These are phyloP conservation scores for Candida sithepensis DNA, from an alignment of 805 yeast genomes.

Conservation along the genomic window DNA sequence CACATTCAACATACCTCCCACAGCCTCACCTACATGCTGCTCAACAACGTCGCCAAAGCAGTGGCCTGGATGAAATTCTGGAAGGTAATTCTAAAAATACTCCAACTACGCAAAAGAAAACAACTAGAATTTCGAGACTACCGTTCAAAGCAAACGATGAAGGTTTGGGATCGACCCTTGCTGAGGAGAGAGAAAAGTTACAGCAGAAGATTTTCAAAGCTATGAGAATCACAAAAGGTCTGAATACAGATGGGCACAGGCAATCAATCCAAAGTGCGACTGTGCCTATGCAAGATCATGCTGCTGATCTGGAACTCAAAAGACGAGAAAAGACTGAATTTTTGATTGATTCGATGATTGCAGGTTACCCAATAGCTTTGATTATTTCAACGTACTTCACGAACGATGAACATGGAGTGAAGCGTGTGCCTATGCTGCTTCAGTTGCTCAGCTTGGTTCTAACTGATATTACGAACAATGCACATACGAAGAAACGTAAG, in stretches of 20 bases:
- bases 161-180: background rate
- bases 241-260: conserved; percentile 9
- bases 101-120: background rate
- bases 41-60: background rate
- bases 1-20: too few relatives aligned
- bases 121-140: conserved; percentile 11
- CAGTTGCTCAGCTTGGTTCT: conserved; percentile 69
- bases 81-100: background rate
- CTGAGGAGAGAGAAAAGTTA: conserved; percentile 16
- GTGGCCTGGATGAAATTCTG: background rate
- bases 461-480: conserved; percentile 42
- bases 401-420: conserved; percentile 69
- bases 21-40: too few relatives aligned
- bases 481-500: conserved; percentile 38
- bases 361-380: conserved; percentile 73
- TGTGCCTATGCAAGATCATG: conserved; percentile 10
- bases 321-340: conserved; percentile 24
- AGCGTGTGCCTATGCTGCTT: conserved; percentile 78
- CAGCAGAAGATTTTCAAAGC: conserved; percentile 19
- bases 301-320: conserved; percentile 21
- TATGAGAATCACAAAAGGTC: conserved; percentile 11
- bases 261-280: conserved; percentile 8
- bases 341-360: conserved; percentile 48
- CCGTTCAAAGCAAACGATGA: conserved; percentile 11
- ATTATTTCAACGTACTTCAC: conserved; percentile 71